Evolutionary conservation across 495 filamentous ascomycete species (phyloP).

Genomic region (Echria macrotheca): DNA sequence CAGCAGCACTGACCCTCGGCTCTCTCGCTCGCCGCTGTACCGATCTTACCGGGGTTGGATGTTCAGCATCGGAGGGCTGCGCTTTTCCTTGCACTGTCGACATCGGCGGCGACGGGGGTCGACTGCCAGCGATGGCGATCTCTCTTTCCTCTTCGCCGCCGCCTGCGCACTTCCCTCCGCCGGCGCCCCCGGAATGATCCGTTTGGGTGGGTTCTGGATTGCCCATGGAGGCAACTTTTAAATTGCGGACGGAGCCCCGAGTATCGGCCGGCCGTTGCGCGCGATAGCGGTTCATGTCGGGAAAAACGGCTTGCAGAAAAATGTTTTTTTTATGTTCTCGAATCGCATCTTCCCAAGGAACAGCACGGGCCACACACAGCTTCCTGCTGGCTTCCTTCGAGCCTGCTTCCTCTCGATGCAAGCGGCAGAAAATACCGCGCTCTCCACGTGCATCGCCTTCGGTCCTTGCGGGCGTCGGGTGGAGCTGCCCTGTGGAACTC

Average conservation of each 20-base stretch:
- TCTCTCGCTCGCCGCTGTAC: slow-evolving; percentile 2
- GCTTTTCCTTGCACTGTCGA: neutral
- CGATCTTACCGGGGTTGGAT: neutral
- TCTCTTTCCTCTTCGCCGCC: neutral
- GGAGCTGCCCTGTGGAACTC: neutral
- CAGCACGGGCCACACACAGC: too few species aligned
- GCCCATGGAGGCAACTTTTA: neutral
- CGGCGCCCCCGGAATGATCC: neutral
- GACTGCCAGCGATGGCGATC: neutral
- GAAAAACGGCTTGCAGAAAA: neutral
- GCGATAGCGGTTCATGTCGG: neutral
- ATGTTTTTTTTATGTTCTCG: too few species aligned
- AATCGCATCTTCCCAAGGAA: too few species aligned
- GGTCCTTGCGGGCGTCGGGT: neutral
- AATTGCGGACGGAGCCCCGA: slow-evolving; percentile 1
- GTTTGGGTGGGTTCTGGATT: too few species aligned
- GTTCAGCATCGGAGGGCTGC: neutral
- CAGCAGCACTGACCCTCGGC: slow-evolving; percentile 9
- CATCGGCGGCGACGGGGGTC: neutral
- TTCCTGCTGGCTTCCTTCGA: too few species aligned
- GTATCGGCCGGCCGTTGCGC: neutral
- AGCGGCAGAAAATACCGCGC: neutral
- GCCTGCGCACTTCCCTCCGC: too few species aligned
- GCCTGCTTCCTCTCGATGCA: neutral
- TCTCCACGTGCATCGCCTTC: neutral